A percentile compares a stretch with the other conserved stretches of the same genome.
phyloP scores from a whole-genome alignment of 257 asterid genomes.

The Solanum medicagineum region DNA sequence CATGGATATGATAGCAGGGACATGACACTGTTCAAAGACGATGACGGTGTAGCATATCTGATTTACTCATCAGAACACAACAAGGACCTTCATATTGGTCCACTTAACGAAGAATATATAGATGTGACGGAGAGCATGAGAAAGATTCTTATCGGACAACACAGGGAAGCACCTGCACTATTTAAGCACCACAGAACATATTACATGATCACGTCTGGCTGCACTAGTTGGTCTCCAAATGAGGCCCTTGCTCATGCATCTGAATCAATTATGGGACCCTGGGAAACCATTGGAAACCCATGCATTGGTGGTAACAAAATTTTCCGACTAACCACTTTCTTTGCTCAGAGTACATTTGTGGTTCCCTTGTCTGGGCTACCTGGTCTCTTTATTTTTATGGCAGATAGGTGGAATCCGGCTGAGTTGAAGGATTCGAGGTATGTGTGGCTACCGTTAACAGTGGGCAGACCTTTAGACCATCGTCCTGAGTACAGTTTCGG shows the following conservation, averaged over 20 bases:
- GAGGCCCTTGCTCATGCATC: slow-evolving; percentile 83
- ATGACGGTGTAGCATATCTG: slow-evolving; percentile 60
- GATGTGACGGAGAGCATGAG: slow-evolving; percentile 37
- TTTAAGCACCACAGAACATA: slow-evolving; percentile 75
- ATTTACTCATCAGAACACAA: slow-evolving; percentile 82
- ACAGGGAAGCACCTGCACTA: slow-evolving; percentile 83
- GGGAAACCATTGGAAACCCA: slow-evolving; percentile 93
- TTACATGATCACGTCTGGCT: slow-evolving; percentile 95
- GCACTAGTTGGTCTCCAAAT: slow-evolving; percentile 97
- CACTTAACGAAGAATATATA: slow-evolving; percentile 44
- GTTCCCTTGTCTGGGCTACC: slow-evolving; percentile 60
- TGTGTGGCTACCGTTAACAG: slow-evolving; percentile 74
- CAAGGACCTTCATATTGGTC: slow-evolving; percentile 79
- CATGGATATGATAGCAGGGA: slow-evolving; percentile 89
- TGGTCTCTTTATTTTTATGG: slow-evolving; percentile 69
- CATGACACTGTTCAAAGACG: slow-evolving; percentile 93
- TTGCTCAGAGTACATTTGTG: slow-evolving; percentile 77
- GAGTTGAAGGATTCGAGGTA: slow-evolving; percentile 89
- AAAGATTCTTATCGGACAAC: slow-evolving; percentile 70
- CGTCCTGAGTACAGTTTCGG: slow-evolving; percentile 70
- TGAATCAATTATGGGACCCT: slow-evolving; percentile 76
- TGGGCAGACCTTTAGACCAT: slow-evolving; percentile 66
- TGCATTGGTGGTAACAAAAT: slow-evolving; percentile 74
- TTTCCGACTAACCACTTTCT: slow-evolving; percentile 53
- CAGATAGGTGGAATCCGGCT: slow-evolving; percentile 91